Base-by-base conservation (phyloP, 345 rosid species). In the Rhodamnia argentea region DNA sequence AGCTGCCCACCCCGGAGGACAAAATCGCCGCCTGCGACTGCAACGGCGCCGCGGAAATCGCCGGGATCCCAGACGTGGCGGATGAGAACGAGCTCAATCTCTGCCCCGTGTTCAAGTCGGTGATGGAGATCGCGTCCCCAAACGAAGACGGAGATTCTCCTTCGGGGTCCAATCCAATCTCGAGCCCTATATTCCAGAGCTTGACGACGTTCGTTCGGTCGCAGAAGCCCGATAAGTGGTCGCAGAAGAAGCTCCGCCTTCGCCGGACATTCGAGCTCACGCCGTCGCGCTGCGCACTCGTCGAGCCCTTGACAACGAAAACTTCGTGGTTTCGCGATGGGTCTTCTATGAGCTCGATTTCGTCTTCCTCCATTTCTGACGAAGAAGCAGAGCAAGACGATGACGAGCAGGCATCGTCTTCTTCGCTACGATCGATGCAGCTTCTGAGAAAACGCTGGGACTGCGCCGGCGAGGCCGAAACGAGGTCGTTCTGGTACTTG, bases 171-270 rank as follows among this genome's bases (percentile, higher is more conserved):
- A 91, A 88, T 10, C 89, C 92, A 32, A 86, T 70, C 78, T 70
- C 78, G 24, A 70, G 84, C n/a, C 89, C 93, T 6, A 88, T 85
- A 84, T 88, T 91, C 94, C 95, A 93, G 7, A 93, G 90, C 89
- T 92, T 90, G 82, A 93, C 95, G 15, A 93, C 92, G 87, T 85
- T 87, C 81, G 87, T 91, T 13, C 90, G 95, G 81, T 87, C 86
- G 15, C 90, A 70, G 70, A 91, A 60, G 26, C 91, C 92, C 10
- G 91, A 78, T 86, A 83, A 88, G 10, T 91, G 88, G 62, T 90
- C 90, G 16, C 93, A 57, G n/a, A 91, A 93, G 62, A 92, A 89
- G n/a, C 90, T 87, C 60, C 92, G 74, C 27, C 85, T 91, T 54
- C 90, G 88, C 27, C 91, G 89, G 37, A 57, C 9, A n/a, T 57